These are phyloP conservation scores for Westerdykella sp. DNA, from an alignment of 2,329 filamentous ascomycete genomes.

Conservation along the genomic window DNA sequence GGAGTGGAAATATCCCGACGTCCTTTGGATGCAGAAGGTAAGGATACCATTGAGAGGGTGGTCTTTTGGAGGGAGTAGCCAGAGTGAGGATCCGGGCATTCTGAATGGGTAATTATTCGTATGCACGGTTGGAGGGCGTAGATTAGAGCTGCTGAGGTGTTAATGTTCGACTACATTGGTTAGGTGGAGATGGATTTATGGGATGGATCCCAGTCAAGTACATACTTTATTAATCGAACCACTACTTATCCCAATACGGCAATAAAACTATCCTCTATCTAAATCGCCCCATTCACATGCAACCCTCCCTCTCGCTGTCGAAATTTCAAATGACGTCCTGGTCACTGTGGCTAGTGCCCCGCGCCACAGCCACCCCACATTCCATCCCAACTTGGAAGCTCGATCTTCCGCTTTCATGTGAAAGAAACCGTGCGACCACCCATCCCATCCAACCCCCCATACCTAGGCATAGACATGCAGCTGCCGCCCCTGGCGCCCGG, in stretches of 20 bases:
- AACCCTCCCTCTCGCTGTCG: too few relatives aligned
- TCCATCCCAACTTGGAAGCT: neutral
- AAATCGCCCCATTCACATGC: too few relatives aligned
- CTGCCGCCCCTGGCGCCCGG: conserved; percentile 13
- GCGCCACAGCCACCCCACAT: too few relatives aligned
- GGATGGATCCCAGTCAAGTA: neutral
- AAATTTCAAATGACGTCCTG: too few relatives aligned
- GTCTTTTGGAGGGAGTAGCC: conserved; percentile 37
- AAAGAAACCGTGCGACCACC: conserved; percentile 3
- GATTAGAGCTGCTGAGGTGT: too few relatives aligned
- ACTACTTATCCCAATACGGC: too few relatives aligned
- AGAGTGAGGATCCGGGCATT: conserved; percentile 41
- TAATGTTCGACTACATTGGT: too few relatives aligned
- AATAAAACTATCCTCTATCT: too few relatives aligned
- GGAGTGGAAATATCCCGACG: conserved; percentile 32
- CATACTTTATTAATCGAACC: neutral
- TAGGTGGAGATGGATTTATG: neutral
- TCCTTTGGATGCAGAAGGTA: conserved; percentile 30
- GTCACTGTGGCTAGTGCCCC: too few relatives aligned
- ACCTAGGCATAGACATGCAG: conserved; percentile 18
- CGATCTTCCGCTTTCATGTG: conserved; percentile 5
- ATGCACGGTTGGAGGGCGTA: too few relatives aligned
- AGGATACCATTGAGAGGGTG: conserved; percentile 28
- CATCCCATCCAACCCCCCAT: neutral
- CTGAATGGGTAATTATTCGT: neutral